These are phyloP conservation scores for Ligustrum vulgare DNA, from an alignment of 257 asterid genomes.

Conservation along the genomic window DNA sequence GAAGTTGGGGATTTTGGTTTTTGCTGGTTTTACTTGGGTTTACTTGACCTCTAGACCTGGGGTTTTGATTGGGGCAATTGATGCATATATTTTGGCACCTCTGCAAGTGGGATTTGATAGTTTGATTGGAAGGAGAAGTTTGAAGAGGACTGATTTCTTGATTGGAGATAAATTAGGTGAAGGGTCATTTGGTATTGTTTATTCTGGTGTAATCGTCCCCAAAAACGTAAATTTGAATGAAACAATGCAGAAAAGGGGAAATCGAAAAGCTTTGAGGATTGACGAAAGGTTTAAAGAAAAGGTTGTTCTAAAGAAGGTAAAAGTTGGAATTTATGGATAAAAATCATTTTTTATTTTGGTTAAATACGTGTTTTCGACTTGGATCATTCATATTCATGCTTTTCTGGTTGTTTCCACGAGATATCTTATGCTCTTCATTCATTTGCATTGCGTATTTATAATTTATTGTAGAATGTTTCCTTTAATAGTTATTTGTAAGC, in stretches of 20 bases:
- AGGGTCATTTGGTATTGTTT: slow-evolving; percentile 92
- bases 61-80: slow-evolving; percentile 82
- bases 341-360: too few species aligned
- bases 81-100: slow-evolving; percentile 79
- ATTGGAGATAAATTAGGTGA: slow-evolving; percentile 79
- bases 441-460: neutral
- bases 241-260: slow-evolving; percentile 36
- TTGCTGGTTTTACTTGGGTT: slow-evolving; percentile 69
- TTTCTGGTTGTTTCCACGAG: neutral
- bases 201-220: slow-evolving; percentile 80
- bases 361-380: too few species aligned
- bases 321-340: neutral
- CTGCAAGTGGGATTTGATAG: slow-evolving; percentile 72
- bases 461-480: neutral
- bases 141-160: slow-evolving; percentile 72
- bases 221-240: slow-evolving; percentile 58
- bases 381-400: too few species aligned
- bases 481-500: neutral
- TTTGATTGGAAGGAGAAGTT: slow-evolving; percentile 69
- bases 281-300: slow-evolving; percentile 66
- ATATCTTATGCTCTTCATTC: neutral
- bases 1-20: slow-evolving; percentile 51
- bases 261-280: slow-evolving; percentile 34
- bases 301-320: slow-evolving; percentile 91
- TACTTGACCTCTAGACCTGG: slow-evolving; percentile 95